These are phyloP conservation scores for Arthrobotrys iridis DNA, from an alignment of 2,329 filamentous ascomycete species.

Conservation along the genomic window DNA sequence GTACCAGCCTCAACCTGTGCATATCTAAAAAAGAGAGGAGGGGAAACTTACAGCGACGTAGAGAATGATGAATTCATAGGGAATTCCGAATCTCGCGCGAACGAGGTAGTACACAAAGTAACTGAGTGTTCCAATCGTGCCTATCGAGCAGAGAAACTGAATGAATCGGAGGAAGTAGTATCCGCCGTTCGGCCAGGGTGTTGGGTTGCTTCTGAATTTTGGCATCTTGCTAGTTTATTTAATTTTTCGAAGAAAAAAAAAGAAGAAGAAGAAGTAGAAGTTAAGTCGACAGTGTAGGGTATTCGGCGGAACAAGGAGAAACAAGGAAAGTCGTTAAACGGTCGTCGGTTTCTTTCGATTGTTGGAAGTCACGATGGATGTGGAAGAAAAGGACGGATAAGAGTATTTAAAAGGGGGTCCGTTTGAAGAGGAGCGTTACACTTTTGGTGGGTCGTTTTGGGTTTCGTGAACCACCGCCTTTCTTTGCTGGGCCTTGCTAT, in stretches of 20 bases:
- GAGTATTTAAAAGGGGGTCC: slow-evolving; percentile 43
- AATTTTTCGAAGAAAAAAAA: not conserved
- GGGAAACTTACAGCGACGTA: slow-evolving; percentile 43
- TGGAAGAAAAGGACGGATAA: slow-evolving; percentile 2
- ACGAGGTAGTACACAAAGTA: slow-evolving; percentile 53
- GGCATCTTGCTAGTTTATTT: slow-evolving; percentile 24
- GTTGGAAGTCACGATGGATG: not conserved
- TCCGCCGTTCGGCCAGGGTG: slow-evolving; percentile 50
- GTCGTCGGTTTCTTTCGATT: not conserved
- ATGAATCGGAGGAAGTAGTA: slow-evolving; percentile 52
- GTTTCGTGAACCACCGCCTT: slow-evolving; percentile 38
- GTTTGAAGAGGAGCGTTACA: slow-evolving; percentile 22
- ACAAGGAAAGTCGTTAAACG: slow-evolving; percentile 10
- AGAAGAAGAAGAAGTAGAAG: not conserved
- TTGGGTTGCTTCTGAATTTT: slow-evolving; percentile 50
- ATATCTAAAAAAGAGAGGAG: not conserved
- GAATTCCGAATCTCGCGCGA: slow-evolving; percentile 26
- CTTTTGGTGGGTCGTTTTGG: slow-evolving; percentile 33
- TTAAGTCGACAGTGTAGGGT: not conserved
- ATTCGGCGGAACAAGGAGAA: not conserved
- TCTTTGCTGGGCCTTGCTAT: not conserved
- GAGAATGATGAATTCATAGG: slow-evolving; percentile 48
- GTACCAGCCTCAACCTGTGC: not conserved
- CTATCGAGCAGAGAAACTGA: slow-evolving; percentile 41
- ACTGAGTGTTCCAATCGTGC: slow-evolving; percentile 38